These are phyloP conservation scores for Elsinoe batatas DNA, from an alignment of 2,329 filamentous ascomycete genomes.

Conservation along the genomic window DNA sequence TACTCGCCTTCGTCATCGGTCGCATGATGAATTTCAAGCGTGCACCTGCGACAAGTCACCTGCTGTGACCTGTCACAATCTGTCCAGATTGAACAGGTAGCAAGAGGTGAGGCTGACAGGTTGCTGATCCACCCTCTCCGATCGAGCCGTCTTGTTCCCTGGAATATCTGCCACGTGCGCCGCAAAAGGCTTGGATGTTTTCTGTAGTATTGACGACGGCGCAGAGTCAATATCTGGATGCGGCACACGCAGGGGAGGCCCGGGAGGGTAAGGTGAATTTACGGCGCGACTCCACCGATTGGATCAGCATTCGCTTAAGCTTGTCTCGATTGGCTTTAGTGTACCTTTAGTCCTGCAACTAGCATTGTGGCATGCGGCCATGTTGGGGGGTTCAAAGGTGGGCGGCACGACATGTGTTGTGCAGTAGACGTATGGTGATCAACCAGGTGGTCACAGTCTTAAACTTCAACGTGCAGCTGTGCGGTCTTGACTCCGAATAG, in stretches of 20 bases:
- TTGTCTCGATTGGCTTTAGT: background rate
- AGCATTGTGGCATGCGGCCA: constrained; percentile 8
- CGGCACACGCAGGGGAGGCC: background rate
- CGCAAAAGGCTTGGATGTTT: background rate
- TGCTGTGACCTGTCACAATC: background rate
- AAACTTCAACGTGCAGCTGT: background rate
- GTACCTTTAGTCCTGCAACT: background rate
- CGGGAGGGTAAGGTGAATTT: constrained; percentile 1
- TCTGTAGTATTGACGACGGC: background rate
- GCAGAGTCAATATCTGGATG: constrained; percentile 1
- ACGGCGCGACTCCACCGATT: background rate
- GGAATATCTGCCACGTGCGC: background rate
- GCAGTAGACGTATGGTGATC: background rate
- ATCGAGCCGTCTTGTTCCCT: constrained; percentile 2
- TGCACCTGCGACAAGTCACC: too few species aligned
- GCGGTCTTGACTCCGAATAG: too few species aligned
- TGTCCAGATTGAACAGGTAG: background rate
- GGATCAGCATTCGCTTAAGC: constrained; percentile 5
- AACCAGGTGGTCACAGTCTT: background rate
- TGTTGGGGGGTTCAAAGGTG: background rate
- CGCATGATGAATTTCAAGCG: background rate
- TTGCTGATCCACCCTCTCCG: background rate
- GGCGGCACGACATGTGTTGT: constrained; percentile 2
- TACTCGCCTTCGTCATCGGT: background rate
- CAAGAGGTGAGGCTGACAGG: constrained; percentile 3